These are phyloP conservation scores for Letharia lupina DNA, from an alignment of 495 filamentous ascomycete genomes.

Conservation along the genomic window DNA sequence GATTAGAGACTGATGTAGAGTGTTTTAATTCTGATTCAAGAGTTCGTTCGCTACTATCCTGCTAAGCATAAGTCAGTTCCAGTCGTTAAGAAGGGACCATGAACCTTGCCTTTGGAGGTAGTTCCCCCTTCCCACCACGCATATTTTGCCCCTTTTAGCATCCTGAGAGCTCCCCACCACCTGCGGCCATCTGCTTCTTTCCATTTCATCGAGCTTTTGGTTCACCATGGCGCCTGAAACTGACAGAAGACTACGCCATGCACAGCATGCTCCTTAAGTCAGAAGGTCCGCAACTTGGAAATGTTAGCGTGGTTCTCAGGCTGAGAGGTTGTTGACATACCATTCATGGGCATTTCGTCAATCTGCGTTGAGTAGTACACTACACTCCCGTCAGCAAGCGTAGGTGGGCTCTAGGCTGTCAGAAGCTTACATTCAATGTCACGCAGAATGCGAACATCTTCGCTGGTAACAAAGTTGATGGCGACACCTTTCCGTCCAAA, in stretches of 20 bases:
- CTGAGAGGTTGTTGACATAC: conserved; percentile 25
- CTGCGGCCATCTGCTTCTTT: neutral
- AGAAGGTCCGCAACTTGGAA: conserved; percentile 54
- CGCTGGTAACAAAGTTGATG: conserved; percentile 98
- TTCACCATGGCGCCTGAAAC: neutral
- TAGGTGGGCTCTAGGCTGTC: neutral
- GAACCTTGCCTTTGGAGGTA: neutral
- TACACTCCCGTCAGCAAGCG: conserved; percentile 34
- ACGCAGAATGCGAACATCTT: conserved; percentile 93
- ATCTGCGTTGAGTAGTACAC: conserved; percentile 97
- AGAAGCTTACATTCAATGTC: conserved; percentile 72
- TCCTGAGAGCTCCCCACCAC: neutral
- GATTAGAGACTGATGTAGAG: neutral
- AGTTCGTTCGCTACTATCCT: neutral
- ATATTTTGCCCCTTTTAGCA: neutral
- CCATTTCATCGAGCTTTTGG: neutral
- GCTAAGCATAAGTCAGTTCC: neutral
- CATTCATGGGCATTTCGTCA: conserved; percentile 99
- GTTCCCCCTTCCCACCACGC: conserved; percentile 10
- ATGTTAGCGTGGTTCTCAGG: conserved; percentile 12
- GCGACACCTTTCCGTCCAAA: conserved; percentile 98
- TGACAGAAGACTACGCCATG: neutral
- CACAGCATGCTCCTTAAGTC: conserved; percentile 17
- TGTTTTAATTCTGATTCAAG: neutral
- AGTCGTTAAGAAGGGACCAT: neutral